phyloP scores from a whole-genome alignment of 371 early-diverging fungal genomes.

The Mycotypha africana region DNA sequence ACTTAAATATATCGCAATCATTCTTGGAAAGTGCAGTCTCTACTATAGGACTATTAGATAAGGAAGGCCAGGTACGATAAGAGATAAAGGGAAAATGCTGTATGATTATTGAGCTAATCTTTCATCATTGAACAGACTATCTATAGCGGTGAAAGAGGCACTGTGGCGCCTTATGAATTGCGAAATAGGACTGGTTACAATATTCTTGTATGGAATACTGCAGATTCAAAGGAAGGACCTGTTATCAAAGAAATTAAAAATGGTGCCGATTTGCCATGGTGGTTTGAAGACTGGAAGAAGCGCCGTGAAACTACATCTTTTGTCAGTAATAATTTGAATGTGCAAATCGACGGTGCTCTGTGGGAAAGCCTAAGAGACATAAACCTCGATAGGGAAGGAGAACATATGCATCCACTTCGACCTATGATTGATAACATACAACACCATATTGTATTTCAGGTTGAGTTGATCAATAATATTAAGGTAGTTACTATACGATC shows the following conservation, averaged over 20 bases:
- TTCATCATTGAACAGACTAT: conserved; percentile 17
- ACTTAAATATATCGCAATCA: conserved; percentile 83
- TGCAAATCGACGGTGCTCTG: conserved; percentile 80
- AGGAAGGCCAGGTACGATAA: conserved; percentile 26
- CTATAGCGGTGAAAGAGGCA: conserved; percentile 37
- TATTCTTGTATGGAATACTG: conserved; percentile 86
- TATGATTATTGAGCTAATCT: too few species aligned
- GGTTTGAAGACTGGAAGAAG: conserved; percentile 94
- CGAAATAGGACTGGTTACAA: conserved; percentile 87
- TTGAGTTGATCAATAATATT: conserved; percentile 77
- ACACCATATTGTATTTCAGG: conserved; percentile 85
- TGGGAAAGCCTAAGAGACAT: conserved; percentile 91
- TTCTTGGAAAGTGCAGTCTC: conserved; percentile 80
- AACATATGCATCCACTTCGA: conserved; percentile 66
- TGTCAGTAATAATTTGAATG: conserved; percentile 65
- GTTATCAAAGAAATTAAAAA: conserved; percentile 65
- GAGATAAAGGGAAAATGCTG: too few species aligned
- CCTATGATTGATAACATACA: conserved; percentile 74
- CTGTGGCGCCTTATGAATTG: conserved; percentile 74
- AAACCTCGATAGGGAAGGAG: conserved; percentile 85
- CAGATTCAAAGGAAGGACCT: conserved; percentile 50
- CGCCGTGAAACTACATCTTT: conserved; percentile 61
- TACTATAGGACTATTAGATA: conserved; percentile 49
- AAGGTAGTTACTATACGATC: conserved; percentile 93
- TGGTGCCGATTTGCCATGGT: conserved; percentile 80